Evolutionary conservation across 164 flowering plant genomes (phyloP), one percentile per base, ranked within the genome.

Genomic region (Paratinospora sagittata): DNA sequence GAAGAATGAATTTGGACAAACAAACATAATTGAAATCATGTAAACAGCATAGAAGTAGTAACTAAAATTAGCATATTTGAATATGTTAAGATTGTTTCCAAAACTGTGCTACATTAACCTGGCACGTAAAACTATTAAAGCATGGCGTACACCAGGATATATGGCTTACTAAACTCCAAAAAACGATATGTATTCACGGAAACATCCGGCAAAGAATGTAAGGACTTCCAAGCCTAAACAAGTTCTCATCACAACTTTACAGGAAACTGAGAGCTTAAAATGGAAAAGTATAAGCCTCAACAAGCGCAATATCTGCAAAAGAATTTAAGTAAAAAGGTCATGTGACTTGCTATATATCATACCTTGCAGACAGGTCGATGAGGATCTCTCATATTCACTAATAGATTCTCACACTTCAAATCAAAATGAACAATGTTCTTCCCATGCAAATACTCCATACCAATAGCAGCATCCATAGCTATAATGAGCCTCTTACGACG

Each of bases 311-410:
- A 11, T 34, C 6, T 19, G 3, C 8, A 12, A 36, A 67, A 41
- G 41, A 66, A 36, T 30, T 30, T 30, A 30, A 30, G 34, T 1
- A 30, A 13, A 65, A 57, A n/a, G 24, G 37, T 65, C 63, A 30
- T 24, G 17, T 21, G 13, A 27, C 60, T n/a, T 43, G 52, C 24
- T 41, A 33, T n/a, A 33, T 14, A 70, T 39, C 71, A 63, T 81
- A 91, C 98, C 97, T 93, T 93, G 83, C 98, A 93, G 33, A 93
- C 87, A 64, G 98, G 98, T 26, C 98, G 83, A 70, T 93, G 97
- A 19, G 97, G 98, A 81, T 93, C 98, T 75, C 92, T 89, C 98
- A 93, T 93, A 75, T 93, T 93, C 34, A 93, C 97, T 27, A 93
- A 75, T 70, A 93, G 81, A 81, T 93, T 93, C 75, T 90, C 98